Base-by-base conservation (phyloP, 2,329 filamentous ascomycete species). In the Ophiosphaerella herpotricha region DNA sequence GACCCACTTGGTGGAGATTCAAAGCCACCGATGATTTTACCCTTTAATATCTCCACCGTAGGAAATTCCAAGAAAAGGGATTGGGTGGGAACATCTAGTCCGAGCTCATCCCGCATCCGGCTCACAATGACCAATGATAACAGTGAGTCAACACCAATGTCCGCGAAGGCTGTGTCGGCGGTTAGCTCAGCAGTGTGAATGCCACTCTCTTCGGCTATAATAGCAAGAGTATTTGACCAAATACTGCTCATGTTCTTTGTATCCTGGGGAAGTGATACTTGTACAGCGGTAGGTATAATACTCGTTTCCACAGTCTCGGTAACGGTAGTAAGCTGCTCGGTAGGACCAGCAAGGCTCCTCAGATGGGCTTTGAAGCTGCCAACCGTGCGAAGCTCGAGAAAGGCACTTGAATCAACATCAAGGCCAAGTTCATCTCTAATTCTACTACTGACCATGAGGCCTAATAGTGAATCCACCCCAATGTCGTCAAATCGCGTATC, bases 1-100 rank as follows among this genome's bases (percentile, higher is more conserved):
- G 39, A 40, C 2, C 18, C 36, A 23, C 9, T 38, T 12, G 13
- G 14, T 11, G 23, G 39, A 8, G 39, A 40, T 29, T 29, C 18
- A 7, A 12, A 9, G 26, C 21, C 21, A 12, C 39, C 39, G 5
- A 24, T 40, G 13, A 40, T 40, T 29, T 23, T 24, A n/a, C 13
- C 23, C 23, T 40, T 40, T 9, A 40, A 16, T 21, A 21, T 40
- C 55, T 82, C 79, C 24, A 87, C 79, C 1, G 81, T 82, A 1
- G 80, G 76, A 64, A 83, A 83, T 52, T 79, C 76, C 7, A 40
- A 26, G 39, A 40, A 40, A 13, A 40, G 26, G 8, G 39, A 40
- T 14, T 40, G 39, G 5, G 26, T 79, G 76, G 53, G 53, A 12
- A 64, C 14, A 4, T 65, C 59, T 1, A 63, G 16, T 1, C 53